These are phyloP conservation scores for Crithidia acanthocephali DNA, from an alignment of 208 protist genomes.

Conservation along the genomic window DNA sequence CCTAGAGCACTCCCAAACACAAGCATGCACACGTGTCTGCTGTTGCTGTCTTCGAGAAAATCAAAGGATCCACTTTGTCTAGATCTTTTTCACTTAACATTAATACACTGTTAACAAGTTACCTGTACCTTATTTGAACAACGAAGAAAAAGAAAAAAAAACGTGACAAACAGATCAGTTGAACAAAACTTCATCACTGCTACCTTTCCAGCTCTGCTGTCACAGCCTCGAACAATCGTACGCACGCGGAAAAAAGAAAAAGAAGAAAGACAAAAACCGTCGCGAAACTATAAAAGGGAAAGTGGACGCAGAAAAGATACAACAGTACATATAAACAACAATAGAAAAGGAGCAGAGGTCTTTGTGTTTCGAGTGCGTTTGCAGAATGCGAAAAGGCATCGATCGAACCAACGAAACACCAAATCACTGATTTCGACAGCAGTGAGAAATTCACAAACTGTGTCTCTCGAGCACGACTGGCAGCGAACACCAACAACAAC, in stretches of 20 bases:
- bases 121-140: background rate
- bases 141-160: background rate
- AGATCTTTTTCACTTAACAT: conserved; percentile 1
- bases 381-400: background rate
- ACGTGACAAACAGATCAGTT: background rate
- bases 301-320: background rate
- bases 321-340: conserved; percentile 8
- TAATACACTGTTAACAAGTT: conserved; percentile 8
- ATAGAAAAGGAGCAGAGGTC: conserved; percentile 17
- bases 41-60: background rate
- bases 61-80: background rate
- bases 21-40: background rate
- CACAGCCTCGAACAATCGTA: conserved; percentile 20
- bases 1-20: background rate
- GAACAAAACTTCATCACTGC: background rate
- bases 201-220: background rate
- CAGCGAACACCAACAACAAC: no score
- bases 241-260: conserved; percentile 16
- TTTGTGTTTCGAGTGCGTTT: background rate
- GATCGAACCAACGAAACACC: background rate
- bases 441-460: background rate
- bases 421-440: background rate
- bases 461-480: background rate
- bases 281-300: background rate
- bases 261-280: conserved; percentile 7